Evolutionary conservation across 73 alveolate species (phyloP), one percentile per base, ranked within the genome.

Genomic region (Paramecium bursaria): DNA sequence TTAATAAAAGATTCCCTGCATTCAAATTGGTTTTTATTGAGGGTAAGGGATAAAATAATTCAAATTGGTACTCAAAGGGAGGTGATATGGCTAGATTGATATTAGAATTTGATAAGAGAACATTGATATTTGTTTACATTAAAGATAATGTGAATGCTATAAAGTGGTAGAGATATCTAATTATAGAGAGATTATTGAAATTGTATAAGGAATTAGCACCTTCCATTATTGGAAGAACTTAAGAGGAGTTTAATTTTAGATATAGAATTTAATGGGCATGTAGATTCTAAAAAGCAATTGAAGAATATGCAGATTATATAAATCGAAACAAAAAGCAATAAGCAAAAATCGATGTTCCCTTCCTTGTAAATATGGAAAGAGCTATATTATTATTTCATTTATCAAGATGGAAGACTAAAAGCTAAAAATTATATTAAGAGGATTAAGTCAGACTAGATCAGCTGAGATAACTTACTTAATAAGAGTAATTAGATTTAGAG

Each of bases 61-160:
- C 26, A 23, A 54, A 15, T 27, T 57, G 51, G 76, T 29, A 2
- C 19, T 11, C 26, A 33, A 57, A 57, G 31, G 39, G 39, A 25
- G 76, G 52, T 13, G 76, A 57, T 57, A 27, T 57, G 76, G 51
- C 76, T 25, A 57, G 51, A 15, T 26, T 57, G 31, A 4, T 57
- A 1, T 10, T 27, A 25, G 51, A 57, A 29, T 57, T 27, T 1
- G 49, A 57, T 13, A 57, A 50, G 22, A 17, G 33, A 2, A 15
- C 14, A n/a, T 19, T 35, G 14, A 23, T 50, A 3, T 50, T 17
- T 9, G 9, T 50, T n/a, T 50, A 50, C 7, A 19, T 15, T n/a
- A 13, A 50, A 14, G 73, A 50, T 50, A 13, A 50, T n/a, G 25
- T 17, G 2, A 17, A 50, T 3, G 73, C 73, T n/a, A 19, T 50